Percentiles rank a stretch among this genome's conserved stretches.
Evolutionary conservation across 2,329 filamentous ascomycete species (phyloP).

Genomic region (Fusarium drepaniforme): DNA sequence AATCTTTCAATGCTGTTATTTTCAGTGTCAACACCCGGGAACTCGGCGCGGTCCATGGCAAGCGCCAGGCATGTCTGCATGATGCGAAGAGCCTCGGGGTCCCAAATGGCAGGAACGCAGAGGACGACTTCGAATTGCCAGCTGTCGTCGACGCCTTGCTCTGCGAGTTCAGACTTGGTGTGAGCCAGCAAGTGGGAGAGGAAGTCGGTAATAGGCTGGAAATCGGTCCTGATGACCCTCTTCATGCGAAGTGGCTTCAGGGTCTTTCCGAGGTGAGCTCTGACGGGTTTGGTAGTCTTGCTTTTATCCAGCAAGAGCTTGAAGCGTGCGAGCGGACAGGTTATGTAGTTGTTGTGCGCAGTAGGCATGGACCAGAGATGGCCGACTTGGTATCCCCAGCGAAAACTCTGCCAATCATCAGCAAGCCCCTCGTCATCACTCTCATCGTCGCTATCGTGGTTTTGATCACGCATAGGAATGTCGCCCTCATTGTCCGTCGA

Average conservation of each 20-base stretch:
- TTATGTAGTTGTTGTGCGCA: background rate
- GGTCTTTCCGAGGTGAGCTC: background rate
- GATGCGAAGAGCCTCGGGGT: background rate
- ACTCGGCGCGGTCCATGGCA: background rate
- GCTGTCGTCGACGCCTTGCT: background rate
- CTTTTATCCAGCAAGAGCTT: conserved; percentile 4
- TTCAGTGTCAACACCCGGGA: background rate
- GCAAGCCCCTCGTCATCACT: background rate
- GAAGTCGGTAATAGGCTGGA: background rate
- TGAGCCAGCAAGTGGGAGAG: conserved; percentile 2
- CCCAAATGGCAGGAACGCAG: conserved; percentile 6
- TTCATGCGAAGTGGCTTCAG: background rate
- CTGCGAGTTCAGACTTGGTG: background rate
- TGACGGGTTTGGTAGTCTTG: background rate
- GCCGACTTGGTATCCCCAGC: conserved; percentile 3
- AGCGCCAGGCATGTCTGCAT: conserved; percentile 5
- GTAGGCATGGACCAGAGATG: background rate
- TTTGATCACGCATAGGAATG: background rate
- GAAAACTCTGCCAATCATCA: background rate
- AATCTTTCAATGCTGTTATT: conserved; percentile 3
- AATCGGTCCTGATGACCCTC: background rate
- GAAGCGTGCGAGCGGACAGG: background rate
- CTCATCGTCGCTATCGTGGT: background rate
- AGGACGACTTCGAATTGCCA: background rate
- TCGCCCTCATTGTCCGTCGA: background rate